Base-by-base conservation (phyloP, 23 red algal species). In the Gracilariopsis chorda region DNA sequence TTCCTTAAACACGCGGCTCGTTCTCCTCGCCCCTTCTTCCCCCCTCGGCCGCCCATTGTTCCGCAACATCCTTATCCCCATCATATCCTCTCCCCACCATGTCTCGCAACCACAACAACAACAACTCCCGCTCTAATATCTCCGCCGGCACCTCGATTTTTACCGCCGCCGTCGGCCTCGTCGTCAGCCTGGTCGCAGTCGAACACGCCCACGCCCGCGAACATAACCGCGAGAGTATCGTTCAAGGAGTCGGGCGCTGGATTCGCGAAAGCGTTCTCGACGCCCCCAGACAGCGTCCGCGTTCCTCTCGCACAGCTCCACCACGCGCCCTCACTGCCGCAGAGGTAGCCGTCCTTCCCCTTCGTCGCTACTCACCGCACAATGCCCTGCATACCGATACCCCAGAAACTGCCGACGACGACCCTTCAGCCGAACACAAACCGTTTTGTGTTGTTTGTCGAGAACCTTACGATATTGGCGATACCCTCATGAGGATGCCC, bases 131-230 rank as follows among this genome's bases (percentile, higher is more conserved):
- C 21, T 69, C 56, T 19, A 86, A 67, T 48, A 13, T 83, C 19
- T 27, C 71, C 2, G n/a, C 85, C 13, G 70, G 65, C 47, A 69
- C 59, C 51, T 89, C 85, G 11, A 65, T 89, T 16, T 8, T 89
- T 25, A 51, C 48, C 19, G 85, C 69, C 39, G 85, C 85, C 8
- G 85, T 89, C 42, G 85, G 85, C 48, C 37, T 89, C 16, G 53
- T 89, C n/a, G 85, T 58, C n/a, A 69, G 64, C 7, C 70, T 89
- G 19, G 85, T 69, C 40, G 85, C 58, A 9, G 70, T 78, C 20
- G 85, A 89, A 30, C 85, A 89, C 85, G 70, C 85, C 36, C 85
- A 89, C 23, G 85, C 85, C 3, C 85, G 59, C n/a, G 51, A 89
- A 51, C 37, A 89, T 35, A 61, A 89, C 51, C 65, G 85, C 51